Conservation (phyloP, 1,139 yeast genomes). For the Blastobotrys elegans region DNA sequence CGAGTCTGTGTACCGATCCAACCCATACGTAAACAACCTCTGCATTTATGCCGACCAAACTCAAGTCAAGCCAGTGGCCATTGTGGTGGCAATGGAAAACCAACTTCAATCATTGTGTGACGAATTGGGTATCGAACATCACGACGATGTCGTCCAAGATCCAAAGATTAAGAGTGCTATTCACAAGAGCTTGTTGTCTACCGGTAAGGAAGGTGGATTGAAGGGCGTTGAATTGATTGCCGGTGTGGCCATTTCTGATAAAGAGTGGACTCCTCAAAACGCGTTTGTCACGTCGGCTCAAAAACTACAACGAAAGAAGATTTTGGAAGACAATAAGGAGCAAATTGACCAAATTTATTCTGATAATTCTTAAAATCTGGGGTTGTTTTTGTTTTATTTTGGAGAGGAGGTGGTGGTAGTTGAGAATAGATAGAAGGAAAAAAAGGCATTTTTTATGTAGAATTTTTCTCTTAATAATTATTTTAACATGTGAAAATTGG, state of each 20-base stretch:
- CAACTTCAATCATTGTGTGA: slow-evolving; percentile 59
- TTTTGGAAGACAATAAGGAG: slow-evolving; percentile 48
- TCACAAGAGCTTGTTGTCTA: slow-evolving; percentile 54
- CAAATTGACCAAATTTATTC: slow-evolving; percentile 27
- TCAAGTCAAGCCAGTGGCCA: slow-evolving; percentile 87
- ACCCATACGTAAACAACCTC: slow-evolving; percentile 66
- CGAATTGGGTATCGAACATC: slow-evolving; percentile 46
- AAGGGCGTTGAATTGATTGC: slow-evolving; percentile 79
- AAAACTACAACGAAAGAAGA: slow-evolving; percentile 91
- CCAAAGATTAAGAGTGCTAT: slow-evolving; percentile 53
- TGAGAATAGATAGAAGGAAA: background rate
- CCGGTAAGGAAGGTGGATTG: slow-evolving; percentile 79
- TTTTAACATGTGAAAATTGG: slow-evolving; percentile 2
- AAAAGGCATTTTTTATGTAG: background rate
- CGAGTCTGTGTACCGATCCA: slow-evolving; percentile 78
- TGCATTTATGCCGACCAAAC: slow-evolving; percentile 90
- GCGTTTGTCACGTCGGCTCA: slow-evolving; percentile 95
- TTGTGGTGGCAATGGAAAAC: slow-evolving; percentile 74
- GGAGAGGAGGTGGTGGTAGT: too few relatives aligned
- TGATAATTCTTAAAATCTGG: slow-evolving; percentile 9
- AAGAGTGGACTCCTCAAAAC: slow-evolving; percentile 97
- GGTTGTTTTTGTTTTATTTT: background rate
- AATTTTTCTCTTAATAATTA: background rate
- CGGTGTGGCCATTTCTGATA: slow-evolving; percentile 74
- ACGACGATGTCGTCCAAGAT: slow-evolving; percentile 53